phyloP scores from a whole-genome alignment of 257 asterid genomes.

The Henckelia pumila region DNA sequence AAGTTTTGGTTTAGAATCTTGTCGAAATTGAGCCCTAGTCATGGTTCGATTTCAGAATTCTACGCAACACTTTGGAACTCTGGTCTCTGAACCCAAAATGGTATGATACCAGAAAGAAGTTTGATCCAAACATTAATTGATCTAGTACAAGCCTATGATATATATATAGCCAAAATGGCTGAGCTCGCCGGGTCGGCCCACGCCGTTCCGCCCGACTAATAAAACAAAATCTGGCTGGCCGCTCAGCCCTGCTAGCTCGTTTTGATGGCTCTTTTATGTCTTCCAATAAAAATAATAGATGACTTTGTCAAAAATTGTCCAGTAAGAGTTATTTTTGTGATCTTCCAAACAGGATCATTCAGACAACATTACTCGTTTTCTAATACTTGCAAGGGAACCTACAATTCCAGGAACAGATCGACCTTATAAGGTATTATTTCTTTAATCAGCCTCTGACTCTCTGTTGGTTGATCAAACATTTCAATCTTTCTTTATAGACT shows the following conservation, averaged over 20 bases:
- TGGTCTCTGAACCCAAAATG: background rate
- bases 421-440: conserved; percentile 34
- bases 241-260: too few relatives aligned
- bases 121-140: too few relatives aligned
- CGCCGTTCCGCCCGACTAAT: too few relatives aligned
- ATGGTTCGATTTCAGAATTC: background rate
- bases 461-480: conserved; percentile 5
- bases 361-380: conserved; percentile 73
- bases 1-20: conserved; percentile 15
- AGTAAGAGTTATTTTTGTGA: background rate
- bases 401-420: conserved; percentile 40
- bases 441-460: conserved; percentile 32
- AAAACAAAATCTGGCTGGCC: too few relatives aligned
- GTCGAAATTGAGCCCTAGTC: background rate
- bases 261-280: background rate
- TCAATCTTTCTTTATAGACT: conserved; percentile 46
- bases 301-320: background rate
- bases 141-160: background rate
- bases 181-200: too few relatives aligned
- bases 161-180: too few relatives aligned
- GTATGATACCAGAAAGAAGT: background rate
- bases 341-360: conserved; percentile 63
- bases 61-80: too few relatives aligned
- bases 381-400: conserved; percentile 85
- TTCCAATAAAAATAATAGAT: background rate